Conservation (phyloP, 805 yeast species). For the Schwanniomyces occidentalis region DNA sequence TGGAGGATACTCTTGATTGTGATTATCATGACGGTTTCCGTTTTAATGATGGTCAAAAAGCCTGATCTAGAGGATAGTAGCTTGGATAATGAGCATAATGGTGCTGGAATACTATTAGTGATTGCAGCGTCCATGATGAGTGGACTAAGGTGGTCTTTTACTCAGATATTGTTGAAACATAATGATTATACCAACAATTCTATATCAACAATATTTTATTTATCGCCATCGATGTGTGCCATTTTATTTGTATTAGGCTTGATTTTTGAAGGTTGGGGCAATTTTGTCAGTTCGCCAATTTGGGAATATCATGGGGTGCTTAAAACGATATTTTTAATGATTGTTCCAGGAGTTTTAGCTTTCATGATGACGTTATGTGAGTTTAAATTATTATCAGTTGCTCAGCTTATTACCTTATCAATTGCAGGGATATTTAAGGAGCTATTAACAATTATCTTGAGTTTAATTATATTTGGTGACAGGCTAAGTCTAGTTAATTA, state of each 20-base stretch:
- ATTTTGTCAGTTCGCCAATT: constrained; percentile 53
- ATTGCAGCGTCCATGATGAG: constrained; percentile 76
- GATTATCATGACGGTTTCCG: constrained; percentile 77
- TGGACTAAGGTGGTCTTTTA: constrained; percentile 93
- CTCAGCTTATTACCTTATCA: constrained; percentile 82
- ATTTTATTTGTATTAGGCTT: constrained; percentile 63
- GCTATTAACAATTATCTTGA: constrained; percentile 73
- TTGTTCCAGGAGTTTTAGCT: constrained; percentile 84
- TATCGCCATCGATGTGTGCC: constrained; percentile 81
- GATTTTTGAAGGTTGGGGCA: constrained; percentile 64
- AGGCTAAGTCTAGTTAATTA: constrained; percentile 63
- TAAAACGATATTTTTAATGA: constrained; percentile 55
- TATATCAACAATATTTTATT: constrained; percentile 75
- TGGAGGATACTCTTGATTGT: constrained; percentile 71
- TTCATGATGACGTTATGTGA: constrained; percentile 89
- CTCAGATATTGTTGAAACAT: constrained; percentile 73
- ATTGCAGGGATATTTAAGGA: constrained; percentile 95
- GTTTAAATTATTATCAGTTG: constrained; percentile 75
- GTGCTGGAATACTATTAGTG: constrained; percentile 71
- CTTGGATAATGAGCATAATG: constrained; percentile 17
- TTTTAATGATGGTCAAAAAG: constrained; percentile 76
- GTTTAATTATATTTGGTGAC: constrained; percentile 74
- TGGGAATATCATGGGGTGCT: constrained; percentile 65
- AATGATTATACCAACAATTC: constrained; percentile 69
- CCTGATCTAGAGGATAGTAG: constrained; percentile 19